Base-by-base conservation (phyloP, 2,329 filamentous ascomycete genomes). In the Talaromyces rugulosus region DNA sequence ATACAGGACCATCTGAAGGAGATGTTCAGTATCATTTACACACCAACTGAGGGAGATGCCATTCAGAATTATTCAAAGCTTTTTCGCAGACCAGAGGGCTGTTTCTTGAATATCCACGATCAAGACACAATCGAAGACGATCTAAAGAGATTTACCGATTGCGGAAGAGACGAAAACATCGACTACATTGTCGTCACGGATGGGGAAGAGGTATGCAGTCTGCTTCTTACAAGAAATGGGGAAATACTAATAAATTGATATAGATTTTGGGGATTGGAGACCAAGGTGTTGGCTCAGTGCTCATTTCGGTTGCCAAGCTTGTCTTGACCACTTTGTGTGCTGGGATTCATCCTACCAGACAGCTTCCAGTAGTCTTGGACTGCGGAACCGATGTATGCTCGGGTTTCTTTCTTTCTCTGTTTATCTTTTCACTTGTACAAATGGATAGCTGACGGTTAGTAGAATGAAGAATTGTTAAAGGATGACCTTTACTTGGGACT, bases 1-100 rank as follows among this genome's bases (percentile, higher is more conserved):
- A 81, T 95, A 7, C 83, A 90, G 71, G 86, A 90, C 4, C 88
- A 96, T 68, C 77, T 96, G 23, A 87, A 90, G 65, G 91, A 96
- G 71, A 95, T 96, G 90, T 93, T 96, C 70, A 87, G 88, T 47
- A 80, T 96, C n/a, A 90, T 96, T 31, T 96, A 96, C 71, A 96
- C 92, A 0, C 92, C 92, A 0, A 96, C 92, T 0, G 92, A 96
- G 76, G 91, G 90, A 8, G 91, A 96, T 47, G 92, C 92, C 0
- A 96, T 96, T 57, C 86, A 91, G 66, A 90, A 93, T 65, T 96
- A 91, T 71, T 95, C 91, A 0, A 79, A 87, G 0, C 74, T 95
- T 0, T 96, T 96, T 70, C 80, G 92, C 11, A 81, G 85, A 18
- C 90, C 92, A 0, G 89, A 94, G 66, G 92, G 92, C 0, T 92